Evolutionary conservation across 2,329 filamentous ascomycete genomes (phyloP).

Genomic region (Microsporum canis): DNA sequence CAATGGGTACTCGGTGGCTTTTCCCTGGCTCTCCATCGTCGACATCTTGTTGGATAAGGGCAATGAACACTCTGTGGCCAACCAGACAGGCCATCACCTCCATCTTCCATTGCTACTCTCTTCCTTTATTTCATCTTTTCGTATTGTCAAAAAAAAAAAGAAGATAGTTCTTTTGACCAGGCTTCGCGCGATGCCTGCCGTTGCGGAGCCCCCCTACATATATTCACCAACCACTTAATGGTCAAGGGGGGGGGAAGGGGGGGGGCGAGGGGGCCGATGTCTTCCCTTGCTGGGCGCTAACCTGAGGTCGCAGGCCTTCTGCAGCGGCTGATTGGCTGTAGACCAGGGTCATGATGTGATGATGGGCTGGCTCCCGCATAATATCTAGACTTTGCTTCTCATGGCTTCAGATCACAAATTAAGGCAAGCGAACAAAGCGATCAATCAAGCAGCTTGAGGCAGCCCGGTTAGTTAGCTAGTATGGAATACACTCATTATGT

Average conservation of each 20-base stretch:
- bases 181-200: background rate
- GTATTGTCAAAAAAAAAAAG: background rate
- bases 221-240: background rate
- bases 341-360: background rate
- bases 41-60: background rate
- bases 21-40: background rate
- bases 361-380: slow-evolving; percentile 2
- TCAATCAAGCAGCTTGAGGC: background rate
- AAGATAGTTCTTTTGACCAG: background rate
- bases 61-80: slow-evolving; percentile 1
- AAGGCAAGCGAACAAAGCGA: background rate
- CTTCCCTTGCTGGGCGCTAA: background rate
- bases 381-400: background rate
- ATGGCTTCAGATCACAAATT: background rate
- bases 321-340: background rate
- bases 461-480: background rate
- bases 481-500: background rate
- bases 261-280: background rate
- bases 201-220: background rate
- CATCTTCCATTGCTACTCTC: background rate
- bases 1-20: background rate
- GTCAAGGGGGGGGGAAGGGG: background rate
- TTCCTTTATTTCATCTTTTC: background rate
- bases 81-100: background rate
- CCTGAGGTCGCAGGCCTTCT: slow-evolving; percentile 3